These are phyloP conservation scores for Rhynchospora breviuscula DNA, from an alignment of 176 grass and related monocot species.

Conservation along the genomic window DNA sequence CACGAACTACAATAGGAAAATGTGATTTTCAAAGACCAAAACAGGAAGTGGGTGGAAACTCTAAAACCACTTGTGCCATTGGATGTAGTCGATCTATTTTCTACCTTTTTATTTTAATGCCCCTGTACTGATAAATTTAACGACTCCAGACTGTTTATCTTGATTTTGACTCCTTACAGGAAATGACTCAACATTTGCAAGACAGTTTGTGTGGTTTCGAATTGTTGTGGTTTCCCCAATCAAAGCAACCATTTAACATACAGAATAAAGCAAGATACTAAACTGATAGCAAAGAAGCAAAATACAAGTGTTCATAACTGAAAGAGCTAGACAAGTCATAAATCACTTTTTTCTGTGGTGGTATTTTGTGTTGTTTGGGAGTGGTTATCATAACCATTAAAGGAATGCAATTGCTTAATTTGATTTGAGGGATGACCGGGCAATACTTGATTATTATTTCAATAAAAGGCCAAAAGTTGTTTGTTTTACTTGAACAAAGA, in stretches of 20 bases:
- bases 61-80: background rate
- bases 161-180: conserved; percentile 9
- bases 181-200: conserved; percentile 19
- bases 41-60: background rate
- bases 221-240: conserved; percentile 9
- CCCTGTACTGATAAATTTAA: background rate
- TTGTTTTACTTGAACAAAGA: background rate
- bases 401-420: background rate
- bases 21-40: background rate
- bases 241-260: conserved; percentile 12
- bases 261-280: background rate
- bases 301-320: background rate
- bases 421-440: conserved; percentile 15
- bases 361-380: background rate
- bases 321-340: background rate
- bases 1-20: background rate
- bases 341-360: background rate
- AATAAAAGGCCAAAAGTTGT: background rate
- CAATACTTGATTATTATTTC: background rate
- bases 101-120: background rate
- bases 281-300: background rate
- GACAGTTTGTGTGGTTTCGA: background rate
- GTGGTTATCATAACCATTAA: background rate
- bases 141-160: background rate
- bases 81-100: background rate